Evolutionary conservation across 352 stramenopile genomes (phyloP).

Genomic region (Labyrinthula sp.): DNA sequence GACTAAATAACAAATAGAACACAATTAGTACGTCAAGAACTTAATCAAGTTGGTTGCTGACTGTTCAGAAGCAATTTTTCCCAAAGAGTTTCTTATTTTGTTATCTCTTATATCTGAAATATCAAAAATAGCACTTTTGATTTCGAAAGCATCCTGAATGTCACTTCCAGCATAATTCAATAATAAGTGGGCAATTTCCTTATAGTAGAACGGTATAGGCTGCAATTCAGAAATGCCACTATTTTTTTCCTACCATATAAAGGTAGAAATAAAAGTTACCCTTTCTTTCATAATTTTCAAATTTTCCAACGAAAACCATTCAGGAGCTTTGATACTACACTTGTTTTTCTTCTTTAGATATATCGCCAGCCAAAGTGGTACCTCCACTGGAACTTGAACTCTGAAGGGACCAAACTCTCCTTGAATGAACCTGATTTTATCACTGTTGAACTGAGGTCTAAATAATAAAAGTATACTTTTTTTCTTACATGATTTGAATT

Average conservation of each 20-base stretch:
- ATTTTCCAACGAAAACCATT: slow-evolving; percentile 52
- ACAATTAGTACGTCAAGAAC: too few relatives aligned
- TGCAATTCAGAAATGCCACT: slow-evolving; percentile 45
- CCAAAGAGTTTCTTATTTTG: slow-evolving; percentile 61
- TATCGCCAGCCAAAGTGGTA: slow-evolving; percentile 61
- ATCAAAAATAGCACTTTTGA: slow-evolving; percentile 55
- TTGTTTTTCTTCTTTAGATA: slow-evolving; percentile 63
- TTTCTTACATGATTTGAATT: too few relatives aligned
- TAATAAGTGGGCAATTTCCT: slow-evolving; percentile 53
- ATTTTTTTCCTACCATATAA: slow-evolving; percentile 40
- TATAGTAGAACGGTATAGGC: slow-evolving; percentile 56
- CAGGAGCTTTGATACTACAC: slow-evolving; percentile 51
- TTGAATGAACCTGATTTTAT: slow-evolving; percentile 29
- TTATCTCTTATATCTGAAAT: slow-evolving; percentile 61
- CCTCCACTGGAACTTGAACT: slow-evolving; percentile 50
- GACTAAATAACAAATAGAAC: too few relatives aligned
- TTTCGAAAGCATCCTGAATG: slow-evolving; percentile 52
- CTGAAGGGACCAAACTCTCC: slow-evolving; percentile 62
- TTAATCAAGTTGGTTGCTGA: too few relatives aligned
- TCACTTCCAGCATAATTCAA: slow-evolving; percentile 57
- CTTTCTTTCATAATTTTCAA: slow-evolving; percentile 40
- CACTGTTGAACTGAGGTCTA: slow-evolving; percentile 51
- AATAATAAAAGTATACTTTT: too few relatives aligned
- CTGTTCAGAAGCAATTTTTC: slow-evolving; percentile 53
- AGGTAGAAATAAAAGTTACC: too few relatives aligned